A percentile compares a stretch with the other conserved stretches of the same genome.
Evolutionary conservation across 2,329 filamentous ascomycete genomes (phyloP).

Genomic region (Aspergillus amoenus): DNA sequence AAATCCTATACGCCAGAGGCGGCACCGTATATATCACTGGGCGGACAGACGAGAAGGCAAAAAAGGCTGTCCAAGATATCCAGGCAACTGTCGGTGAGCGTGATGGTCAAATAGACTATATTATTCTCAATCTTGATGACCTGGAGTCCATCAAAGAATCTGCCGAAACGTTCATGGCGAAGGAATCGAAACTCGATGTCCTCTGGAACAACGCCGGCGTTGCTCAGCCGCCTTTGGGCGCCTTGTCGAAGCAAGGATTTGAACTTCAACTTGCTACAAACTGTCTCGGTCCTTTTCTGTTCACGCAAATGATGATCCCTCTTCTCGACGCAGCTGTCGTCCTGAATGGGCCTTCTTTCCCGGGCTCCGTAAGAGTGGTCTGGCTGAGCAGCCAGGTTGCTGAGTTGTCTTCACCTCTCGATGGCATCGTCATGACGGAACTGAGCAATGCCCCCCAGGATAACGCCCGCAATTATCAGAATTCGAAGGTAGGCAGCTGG

Average conservation of each 20-base stretch:
- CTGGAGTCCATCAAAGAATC: slow-evolving; percentile 18
- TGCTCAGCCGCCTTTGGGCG: slow-evolving; percentile 35
- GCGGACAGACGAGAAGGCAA: slow-evolving; percentile 2
- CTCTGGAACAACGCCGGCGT: slow-evolving; percentile 44
- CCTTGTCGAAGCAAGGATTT: slow-evolving; percentile 29
- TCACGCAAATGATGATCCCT: slow-evolving; percentile 41
- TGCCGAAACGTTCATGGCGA: slow-evolving; percentile 33
- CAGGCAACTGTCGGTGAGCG: not conserved
- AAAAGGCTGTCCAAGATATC: slow-evolving; percentile 1
- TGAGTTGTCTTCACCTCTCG: slow-evolving; percentile 16
- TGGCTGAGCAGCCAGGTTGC: slow-evolving; percentile 29
- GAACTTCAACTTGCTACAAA: slow-evolving; percentile 44
- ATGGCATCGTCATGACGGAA: slow-evolving; percentile 12
- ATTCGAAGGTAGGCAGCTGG: slow-evolving; percentile 33
- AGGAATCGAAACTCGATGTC: slow-evolving; percentile 41
- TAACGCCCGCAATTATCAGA: slow-evolving; percentile 31
- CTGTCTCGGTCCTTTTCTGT: slow-evolving; percentile 41
- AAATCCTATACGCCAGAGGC: slow-evolving; percentile 12
- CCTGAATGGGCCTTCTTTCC: not conserved
- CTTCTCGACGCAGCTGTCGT: slow-evolving; percentile 31
- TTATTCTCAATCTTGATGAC: slow-evolving; percentile 47
- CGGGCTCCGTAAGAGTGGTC: slow-evolving; percentile 35
- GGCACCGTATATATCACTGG: slow-evolving; percentile 8
- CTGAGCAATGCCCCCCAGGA: slow-evolving; percentile 5
- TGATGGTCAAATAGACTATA: slow-evolving; percentile 37